Evolutionary conservation across 2,329 filamentous ascomycete species (phyloP).

Genomic region (Stachybotrys chartarum): DNA sequence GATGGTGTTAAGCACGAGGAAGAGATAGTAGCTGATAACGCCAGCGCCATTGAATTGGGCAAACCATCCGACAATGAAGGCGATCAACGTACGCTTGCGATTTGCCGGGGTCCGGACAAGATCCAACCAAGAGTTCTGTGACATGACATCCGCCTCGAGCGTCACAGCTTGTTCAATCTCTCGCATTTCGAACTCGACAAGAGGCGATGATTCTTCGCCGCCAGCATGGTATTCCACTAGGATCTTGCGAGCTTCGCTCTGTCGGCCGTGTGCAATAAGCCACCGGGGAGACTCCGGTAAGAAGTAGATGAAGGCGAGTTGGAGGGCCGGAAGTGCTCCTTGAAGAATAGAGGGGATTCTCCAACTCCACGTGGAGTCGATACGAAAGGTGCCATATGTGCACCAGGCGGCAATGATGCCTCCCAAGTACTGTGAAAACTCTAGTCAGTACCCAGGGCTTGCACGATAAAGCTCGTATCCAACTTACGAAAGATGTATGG

Average conservation of each 20-base stretch:
- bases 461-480: too few relatives aligned
- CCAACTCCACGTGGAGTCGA: constrained; percentile 16
- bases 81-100: constrained; percentile 11
- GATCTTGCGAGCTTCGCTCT: constrained; percentile 27
- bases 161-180: constrained; percentile 30
- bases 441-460: too few relatives aligned
- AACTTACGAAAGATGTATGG: constrained; percentile 5
- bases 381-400: constrained; percentile 17
- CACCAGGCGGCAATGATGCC: constrained; percentile 20
- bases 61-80: constrained; percentile 1
- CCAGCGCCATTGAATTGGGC: neutral
- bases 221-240: constrained; percentile 33
- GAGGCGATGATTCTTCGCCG: constrained; percentile 28
- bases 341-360: constrained; percentile 19
- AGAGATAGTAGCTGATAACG: constrained; percentile 1
- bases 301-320: constrained; percentile 15
- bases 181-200: constrained; percentile 32
- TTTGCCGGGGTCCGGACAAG: constrained; percentile 28
- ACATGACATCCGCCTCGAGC: constrained; percentile 21
- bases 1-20: neutral
- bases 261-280: constrained; percentile 23
- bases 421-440: constrained; percentile 17
- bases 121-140: constrained; percentile 27
- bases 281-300: constrained; percentile 19
- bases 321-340: constrained; percentile 11